Base-by-base conservation (phyloP, 371 early-diverging fungal species). In the Mucor piriformis region DNA sequence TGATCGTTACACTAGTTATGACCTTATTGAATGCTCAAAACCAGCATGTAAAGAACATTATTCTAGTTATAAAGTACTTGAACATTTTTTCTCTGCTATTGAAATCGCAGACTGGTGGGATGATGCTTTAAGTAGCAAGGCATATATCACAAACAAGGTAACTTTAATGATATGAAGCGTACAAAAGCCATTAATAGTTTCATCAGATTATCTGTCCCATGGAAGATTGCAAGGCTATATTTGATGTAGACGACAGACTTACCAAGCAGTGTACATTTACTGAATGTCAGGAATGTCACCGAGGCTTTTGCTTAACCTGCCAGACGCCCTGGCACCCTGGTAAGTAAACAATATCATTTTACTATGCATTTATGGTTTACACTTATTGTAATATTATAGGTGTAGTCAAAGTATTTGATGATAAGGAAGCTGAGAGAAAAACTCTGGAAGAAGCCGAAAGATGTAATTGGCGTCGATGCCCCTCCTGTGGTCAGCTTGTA, bases 311-410 rank as follows among this genome's bases (percentile, higher is more conserved):
- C 33, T 43, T 57, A 6, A 61, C 61, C 21, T 66, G 66, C 32
- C 61, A 61, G 32, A 53, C 16, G 7, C 8, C 33, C 6, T 66
- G 66, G 66, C 66, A 66, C 57, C 66, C 66, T 32, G 66, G 66
- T 66, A 57, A n/a, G n/a, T 12, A 6, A 21, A 24, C 13, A 46
- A 20, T 7, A 11, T 38, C 6, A 1, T 15, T 3, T 0, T 21
- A 5, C 21, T 43, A 43, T 20, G 15, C 6, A 20, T 43, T 2
- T 8, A 13, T 38, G 7, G 15, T 40, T 21, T 6, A 10, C 32
- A 21, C 16, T 55, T 62, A 24, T 34, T 34, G 50, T 46, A 55
- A 20, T n/a, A n/a, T n/a, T n/a, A 24, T 47, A 66, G 66, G 52
- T 12, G 61, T 46, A 2, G 27, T 61, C 1, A 61, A 54, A 21